Evolutionary conservation across 768 basidiomycete genomes (phyloP), one percentile per base, ranked within the genome.

Genomic region (Lactifluus pinguis): DNA sequence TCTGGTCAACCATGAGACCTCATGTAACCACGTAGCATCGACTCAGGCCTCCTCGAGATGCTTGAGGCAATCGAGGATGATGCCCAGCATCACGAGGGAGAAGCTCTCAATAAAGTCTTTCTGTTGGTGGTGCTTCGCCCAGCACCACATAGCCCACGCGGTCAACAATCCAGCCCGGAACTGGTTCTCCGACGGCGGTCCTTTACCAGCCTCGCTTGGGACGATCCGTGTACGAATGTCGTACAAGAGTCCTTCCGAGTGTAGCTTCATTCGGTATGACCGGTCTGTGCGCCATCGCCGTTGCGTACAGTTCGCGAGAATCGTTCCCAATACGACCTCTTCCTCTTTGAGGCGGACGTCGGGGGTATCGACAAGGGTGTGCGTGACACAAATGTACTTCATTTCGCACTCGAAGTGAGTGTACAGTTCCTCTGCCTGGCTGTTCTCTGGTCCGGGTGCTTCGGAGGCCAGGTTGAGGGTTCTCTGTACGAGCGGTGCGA

Each of bases 91-190:
- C 17, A 57, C 14, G 2, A 57, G 41, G 1, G 53, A 50, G n/a
- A 57, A 64, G 21, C 51, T 50, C 14, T 57, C 36, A 2, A 57
- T 57, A 21, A 25, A 60, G 6, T 53, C 51, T 30, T 44, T 32
- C 8, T 60, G 36, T 34, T 65, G 67, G 59, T 76, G 74, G 47
- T 74, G 67, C 34, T 77, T 74, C 60, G 39, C 52, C 52, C 52
- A 53, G 8, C 30, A 25, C 52, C 52, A 41, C 25, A 11, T n/a
- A 7, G 44, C 36, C 52, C 52, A 53, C 6, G 52, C 52, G 21
- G 6, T 39, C 15, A 14, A 14, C 52, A 41, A 25, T 29, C 52
- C 44, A 19, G 44, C 44, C 44, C 44, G 44, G 9, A 19, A 19
- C 6, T 19, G 8, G 7, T 21, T n/a, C 8, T 45, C 44, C 44